Conservation (phyloP, 306 rosid species). For the Corylus heterophylla region DNA sequence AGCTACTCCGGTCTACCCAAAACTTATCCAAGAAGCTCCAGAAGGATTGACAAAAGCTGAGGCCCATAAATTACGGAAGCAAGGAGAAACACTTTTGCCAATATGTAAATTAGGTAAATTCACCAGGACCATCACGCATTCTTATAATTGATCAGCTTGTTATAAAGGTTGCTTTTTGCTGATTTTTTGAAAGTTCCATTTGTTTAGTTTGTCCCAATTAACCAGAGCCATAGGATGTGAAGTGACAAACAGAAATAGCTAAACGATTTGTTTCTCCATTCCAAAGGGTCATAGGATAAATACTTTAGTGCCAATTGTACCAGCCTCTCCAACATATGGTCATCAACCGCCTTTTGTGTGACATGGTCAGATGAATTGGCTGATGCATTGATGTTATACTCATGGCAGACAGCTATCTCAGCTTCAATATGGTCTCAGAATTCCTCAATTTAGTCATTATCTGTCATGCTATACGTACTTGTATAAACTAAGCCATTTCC, state of each 20-base stretch:
- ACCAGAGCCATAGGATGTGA: conserved; percentile 23
- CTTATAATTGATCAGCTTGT: not conserved
- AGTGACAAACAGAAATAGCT: conserved; percentile 11
- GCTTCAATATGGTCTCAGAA: not conserved
- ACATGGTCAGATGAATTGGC: not conserved
- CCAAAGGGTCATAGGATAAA: conserved; percentile 6
- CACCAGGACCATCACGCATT: conserved; percentile 10
- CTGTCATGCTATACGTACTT: not conserved
- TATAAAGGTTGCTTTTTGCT: conserved; percentile 15
- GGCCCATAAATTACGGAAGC: conserved; percentile 62
- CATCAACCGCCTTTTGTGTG: not conserved
- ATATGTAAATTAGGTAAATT: conserved; percentile 86
- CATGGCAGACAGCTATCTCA: conserved; percentile 3
- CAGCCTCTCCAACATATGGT: not conserved
- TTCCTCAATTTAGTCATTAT: not conserved
- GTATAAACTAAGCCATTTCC: not conserved
- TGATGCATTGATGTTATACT: not conserved
- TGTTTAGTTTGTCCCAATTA: conserved; percentile 20
- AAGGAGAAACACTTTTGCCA: conserved; percentile 80
- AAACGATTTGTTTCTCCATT: conserved; percentile 12
- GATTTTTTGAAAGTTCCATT: conserved; percentile 14
- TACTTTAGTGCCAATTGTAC: conserved; percentile 11
- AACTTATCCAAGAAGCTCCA: conserved; percentile 93
- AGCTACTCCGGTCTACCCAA: conserved; percentile 90
- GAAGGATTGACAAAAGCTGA: conserved; percentile 80